These are phyloP conservation scores for Immersiella caudata DNA, from an alignment of 495 filamentous ascomycete species.

Conservation along the genomic window DNA sequence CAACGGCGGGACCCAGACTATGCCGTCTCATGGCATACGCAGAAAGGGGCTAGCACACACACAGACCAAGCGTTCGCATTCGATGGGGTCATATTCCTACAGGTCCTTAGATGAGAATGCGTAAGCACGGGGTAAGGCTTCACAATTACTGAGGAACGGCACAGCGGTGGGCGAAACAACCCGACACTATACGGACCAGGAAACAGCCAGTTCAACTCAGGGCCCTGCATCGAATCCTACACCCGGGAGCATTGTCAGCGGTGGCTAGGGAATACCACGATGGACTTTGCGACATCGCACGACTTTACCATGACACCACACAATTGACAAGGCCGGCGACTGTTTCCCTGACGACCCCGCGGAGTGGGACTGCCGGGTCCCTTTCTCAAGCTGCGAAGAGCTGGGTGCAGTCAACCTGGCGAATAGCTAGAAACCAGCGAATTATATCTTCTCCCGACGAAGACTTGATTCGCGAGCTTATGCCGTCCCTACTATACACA, in stretches of 20 bases:
- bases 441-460: constrained; percentile 14
- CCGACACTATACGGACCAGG: neutral
- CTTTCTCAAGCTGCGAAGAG: neutral
- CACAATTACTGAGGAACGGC: neutral
- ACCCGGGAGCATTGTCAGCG: too few species aligned
- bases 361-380: neutral
- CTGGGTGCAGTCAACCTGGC: neutral
- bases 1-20: neutral
- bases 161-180: neutral
- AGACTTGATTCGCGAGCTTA: constrained; percentile 18
- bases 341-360: neutral
- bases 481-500: constrained; percentile 20
- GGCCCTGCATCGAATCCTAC: neutral
- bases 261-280: neutral
- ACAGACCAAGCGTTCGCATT: constrained; percentile 36
- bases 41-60: neutral
- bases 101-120: constrained; percentile 1
- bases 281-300: neutral
- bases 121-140: neutral
- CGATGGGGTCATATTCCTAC: neutral
- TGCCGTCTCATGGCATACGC: constrained; percentile 8
- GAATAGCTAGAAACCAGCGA: neutral
- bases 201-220: neutral
- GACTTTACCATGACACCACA: neutral
- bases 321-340: neutral